phyloP scores from a whole-genome alignment of 176 grass and related monocot genomes.

The Oryza officinalis region DNA sequence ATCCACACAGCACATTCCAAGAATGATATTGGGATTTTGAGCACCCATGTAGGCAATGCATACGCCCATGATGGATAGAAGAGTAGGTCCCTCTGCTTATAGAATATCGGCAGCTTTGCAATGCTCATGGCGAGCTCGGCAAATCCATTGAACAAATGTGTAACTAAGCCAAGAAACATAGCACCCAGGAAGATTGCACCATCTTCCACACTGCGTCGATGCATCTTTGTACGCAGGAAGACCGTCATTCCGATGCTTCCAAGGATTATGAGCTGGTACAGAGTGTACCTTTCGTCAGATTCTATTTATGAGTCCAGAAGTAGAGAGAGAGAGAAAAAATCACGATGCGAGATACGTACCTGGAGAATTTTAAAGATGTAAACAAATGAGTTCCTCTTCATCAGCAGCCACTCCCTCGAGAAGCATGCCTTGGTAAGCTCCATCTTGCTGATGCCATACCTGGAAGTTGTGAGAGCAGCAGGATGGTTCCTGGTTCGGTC shows the following conservation, averaged over 20 bases:
- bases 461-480: constrained; percentile 77
- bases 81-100: constrained; percentile 89
- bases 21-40: constrained; percentile 93
- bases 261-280: constrained; percentile 86
- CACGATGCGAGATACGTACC: constrained; percentile 38
- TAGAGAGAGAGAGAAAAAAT: not conserved
- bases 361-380: constrained; percentile 96
- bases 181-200: constrained; percentile 84
- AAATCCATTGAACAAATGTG: constrained; percentile 95
- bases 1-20: constrained; percentile 91
- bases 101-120: constrained; percentile 86
- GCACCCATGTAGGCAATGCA: constrained; percentile 83
- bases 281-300: not conserved
- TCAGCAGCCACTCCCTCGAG: constrained; percentile 91
- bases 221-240: constrained; percentile 86
- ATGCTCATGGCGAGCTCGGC: constrained; percentile 89
- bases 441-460: constrained; percentile 76
- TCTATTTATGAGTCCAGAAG: not conserved
- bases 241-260: constrained; percentile 90
- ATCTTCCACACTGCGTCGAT: constrained; percentile 49
- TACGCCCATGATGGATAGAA: constrained; percentile 97
- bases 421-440: constrained; percentile 72
- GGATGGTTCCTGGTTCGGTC: constrained; percentile 81
- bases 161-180: constrained; percentile 93
- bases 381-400: constrained; percentile 97